Percentiles rank a stretch among this genome's conserved stretches.
These are phyloP conservation scores for Elsinoe fawcettii DNA, from an alignment of 2,329 filamentous ascomycete genomes.

Conservation along the genomic window DNA sequence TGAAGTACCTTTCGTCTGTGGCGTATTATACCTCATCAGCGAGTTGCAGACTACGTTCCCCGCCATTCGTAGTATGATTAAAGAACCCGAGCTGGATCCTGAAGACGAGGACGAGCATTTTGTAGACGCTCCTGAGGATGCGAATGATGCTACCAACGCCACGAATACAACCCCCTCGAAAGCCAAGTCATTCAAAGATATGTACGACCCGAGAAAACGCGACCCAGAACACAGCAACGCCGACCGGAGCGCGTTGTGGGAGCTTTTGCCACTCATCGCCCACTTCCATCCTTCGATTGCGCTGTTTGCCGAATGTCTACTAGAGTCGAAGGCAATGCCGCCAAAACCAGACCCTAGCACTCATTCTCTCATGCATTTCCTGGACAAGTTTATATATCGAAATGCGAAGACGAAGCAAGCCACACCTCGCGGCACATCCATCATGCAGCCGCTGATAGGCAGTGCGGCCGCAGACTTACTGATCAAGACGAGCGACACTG, in stretches of 20 bases:
- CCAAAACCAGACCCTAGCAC: slow-evolving; percentile 85
- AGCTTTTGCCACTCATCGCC: slow-evolving; percentile 67
- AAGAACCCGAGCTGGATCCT: slow-evolving; percentile 70
- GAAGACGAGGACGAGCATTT: slow-evolving; percentile 65
- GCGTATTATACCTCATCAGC: slow-evolving; percentile 79
- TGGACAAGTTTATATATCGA: slow-evolving; percentile 97
- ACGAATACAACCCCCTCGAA: slow-evolving; percentile 20
- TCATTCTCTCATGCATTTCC: slow-evolving; percentile 87
- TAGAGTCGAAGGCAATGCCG: slow-evolving; percentile 62
- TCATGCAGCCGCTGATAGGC: slow-evolving; percentile 87
- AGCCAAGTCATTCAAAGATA: slow-evolving; percentile 16
- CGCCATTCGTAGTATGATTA: slow-evolving; percentile 67
- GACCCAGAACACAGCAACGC: slow-evolving; percentile 89
- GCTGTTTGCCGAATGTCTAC: slow-evolving; percentile 66
- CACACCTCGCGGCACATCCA: slow-evolving; percentile 67
- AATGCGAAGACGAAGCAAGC: slow-evolving; percentile 67
- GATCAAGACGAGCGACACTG: slow-evolving; percentile 52
- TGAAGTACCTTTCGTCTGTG: slow-evolving; percentile 86
- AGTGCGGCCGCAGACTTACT: slow-evolving; percentile 54
- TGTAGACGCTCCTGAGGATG: slow-evolving; percentile 55
- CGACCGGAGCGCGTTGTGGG: slow-evolving; percentile 90
- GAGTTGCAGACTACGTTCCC: slow-evolving; percentile 76
- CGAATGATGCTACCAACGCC: slow-evolving; percentile 32
- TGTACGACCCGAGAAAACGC: slow-evolving; percentile 82
- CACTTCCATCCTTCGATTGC: slow-evolving; percentile 94